A percentile compares a stretch with the other conserved stretches of the same genome.
Conservation (phyloP, 2,329 filamentous ascomycete species). For the Phoma sp. region DNA sequence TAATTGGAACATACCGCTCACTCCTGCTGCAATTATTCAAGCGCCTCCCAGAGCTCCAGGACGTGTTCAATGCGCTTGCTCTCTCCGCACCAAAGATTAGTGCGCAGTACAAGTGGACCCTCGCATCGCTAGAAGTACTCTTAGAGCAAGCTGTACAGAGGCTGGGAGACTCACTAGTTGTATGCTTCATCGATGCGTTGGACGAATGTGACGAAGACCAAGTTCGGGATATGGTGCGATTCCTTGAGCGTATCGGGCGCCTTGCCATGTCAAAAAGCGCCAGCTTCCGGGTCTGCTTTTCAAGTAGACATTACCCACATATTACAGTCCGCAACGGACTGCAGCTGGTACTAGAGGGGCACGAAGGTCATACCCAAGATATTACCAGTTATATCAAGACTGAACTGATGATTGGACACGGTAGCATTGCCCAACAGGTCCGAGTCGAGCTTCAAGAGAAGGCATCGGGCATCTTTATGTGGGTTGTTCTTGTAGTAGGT, state of each 20-base stretch:
- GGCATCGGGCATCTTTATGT: slow-evolving; percentile 55
- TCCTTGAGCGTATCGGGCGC: slow-evolving; percentile 52
- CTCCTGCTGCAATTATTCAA: slow-evolving; percentile 34
- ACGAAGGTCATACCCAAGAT: slow-evolving; percentile 49
- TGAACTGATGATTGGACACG: slow-evolving; percentile 29
- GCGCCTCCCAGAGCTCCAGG: slow-evolving; percentile 15
- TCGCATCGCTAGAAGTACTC: slow-evolving; percentile 21
- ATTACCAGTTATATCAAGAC: slow-evolving; percentile 37
- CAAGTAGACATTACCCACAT: slow-evolving; percentile 55
- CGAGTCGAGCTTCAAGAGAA: slow-evolving; percentile 44
- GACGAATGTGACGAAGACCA: slow-evolving; percentile 58
- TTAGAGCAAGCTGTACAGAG: slow-evolving; percentile 23
- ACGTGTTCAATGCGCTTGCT: slow-evolving; percentile 3
- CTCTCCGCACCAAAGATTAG: slow-evolving; percentile 13
- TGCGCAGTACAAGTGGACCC: slow-evolving; percentile 20
- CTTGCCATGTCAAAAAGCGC: slow-evolving; percentile 15
- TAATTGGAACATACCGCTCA: slow-evolving; percentile 32
- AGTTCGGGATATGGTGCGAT: slow-evolving; percentile 53
- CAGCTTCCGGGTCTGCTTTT: slow-evolving; percentile 1
- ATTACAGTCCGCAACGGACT: slow-evolving; percentile 46
- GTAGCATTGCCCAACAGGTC: slow-evolving; percentile 28
- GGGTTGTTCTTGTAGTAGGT: slow-evolving; percentile 35
- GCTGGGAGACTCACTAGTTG: slow-evolving; percentile 20
- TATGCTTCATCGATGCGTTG: slow-evolving; percentile 53
- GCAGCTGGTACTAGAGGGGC: slow-evolving; percentile 43